Evolutionary conservation across 148 eudicot species (phyloP).

Genomic region (Selenicereus undatus): DNA sequence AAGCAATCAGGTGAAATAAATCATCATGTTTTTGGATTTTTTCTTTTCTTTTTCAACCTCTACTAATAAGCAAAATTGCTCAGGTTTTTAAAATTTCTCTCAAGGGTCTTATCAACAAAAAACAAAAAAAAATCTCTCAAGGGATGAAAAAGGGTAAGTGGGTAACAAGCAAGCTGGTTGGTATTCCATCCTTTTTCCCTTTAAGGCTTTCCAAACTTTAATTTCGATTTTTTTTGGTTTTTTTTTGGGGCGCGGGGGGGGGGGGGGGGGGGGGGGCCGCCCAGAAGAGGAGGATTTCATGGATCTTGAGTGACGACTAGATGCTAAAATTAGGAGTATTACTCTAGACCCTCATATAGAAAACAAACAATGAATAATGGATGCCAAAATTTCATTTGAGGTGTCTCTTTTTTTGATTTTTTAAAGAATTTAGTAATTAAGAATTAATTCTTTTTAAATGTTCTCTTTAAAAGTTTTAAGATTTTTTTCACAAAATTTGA

Average conservation of each 20-base stretch:
- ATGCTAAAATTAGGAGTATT: neutral
- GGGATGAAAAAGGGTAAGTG: conserved; percentile 1
- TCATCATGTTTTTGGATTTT: neutral
- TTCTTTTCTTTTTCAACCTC: neutral
- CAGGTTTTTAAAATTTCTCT: neutral
- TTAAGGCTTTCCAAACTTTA: neutral
- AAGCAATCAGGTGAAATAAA: conserved; percentile 24
- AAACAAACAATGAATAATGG: neutral
- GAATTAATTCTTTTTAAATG: too few species aligned
- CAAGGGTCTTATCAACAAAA: too few species aligned
- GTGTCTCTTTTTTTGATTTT: too few species aligned
- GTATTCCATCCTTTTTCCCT: conserved; percentile 1
- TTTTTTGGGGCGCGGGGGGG: too few species aligned
- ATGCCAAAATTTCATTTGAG: too few species aligned
- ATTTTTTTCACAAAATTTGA: too few species aligned
- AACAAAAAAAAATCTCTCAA: too few species aligned
- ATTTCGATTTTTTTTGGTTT: neutral
- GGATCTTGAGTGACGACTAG: neutral
- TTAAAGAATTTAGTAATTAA: too few species aligned
- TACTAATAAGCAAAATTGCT: neutral
- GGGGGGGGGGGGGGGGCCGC: too few species aligned
- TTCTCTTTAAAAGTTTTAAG: too few species aligned
- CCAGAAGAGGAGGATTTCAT: neutral
- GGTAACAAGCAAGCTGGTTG: conserved; percentile 8
- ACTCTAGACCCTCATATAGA: neutral